A percentile compares a stretch with the other conserved stretches of the same genome.
phyloP scores from a whole-genome alignment of 2,329 filamentous ascomycete species.

The Geoglossum cookeanum region DNA sequence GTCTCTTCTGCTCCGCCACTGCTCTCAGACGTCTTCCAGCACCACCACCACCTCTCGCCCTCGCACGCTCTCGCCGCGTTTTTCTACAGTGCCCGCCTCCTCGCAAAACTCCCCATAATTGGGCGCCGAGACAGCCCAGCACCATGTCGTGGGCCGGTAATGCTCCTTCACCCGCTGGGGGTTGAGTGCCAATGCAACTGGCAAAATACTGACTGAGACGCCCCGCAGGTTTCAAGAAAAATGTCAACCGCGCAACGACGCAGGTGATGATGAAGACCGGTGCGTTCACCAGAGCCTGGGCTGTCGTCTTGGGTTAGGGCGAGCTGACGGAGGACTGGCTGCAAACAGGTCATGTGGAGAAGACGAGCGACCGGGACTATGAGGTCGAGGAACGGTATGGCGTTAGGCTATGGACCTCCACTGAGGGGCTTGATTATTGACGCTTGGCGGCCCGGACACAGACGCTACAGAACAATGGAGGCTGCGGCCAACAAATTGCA shows the following conservation, averaged over 20 bases:
- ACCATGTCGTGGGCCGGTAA: conserved; percentile 55
- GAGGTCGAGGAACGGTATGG: conserved; percentile 79
- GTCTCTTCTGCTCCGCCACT: neutral
- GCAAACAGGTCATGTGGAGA: conserved; percentile 69
- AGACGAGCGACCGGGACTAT: conserved; percentile 96
- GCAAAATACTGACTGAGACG: conserved; percentile 10
- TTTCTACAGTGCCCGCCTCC: neutral
- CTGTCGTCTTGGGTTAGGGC: neutral
- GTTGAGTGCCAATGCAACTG: neutral
- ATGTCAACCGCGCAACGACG: conserved; percentile 96
- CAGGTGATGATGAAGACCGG: conserved; percentile 99
- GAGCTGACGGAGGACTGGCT: neutral
- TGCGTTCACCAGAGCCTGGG: conserved; percentile 21
- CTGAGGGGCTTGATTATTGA: neutral
- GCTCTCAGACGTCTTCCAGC: neutral
- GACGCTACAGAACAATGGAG: conserved; percentile 95
- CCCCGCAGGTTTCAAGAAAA: conserved; percentile 63
- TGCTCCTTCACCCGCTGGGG: neutral
- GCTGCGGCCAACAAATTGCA: conserved; percentile 78
- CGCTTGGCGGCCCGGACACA: conserved; percentile 19
- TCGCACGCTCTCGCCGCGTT: neutral
- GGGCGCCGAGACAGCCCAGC: conserved; percentile 12
- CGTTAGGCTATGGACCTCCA: neutral
- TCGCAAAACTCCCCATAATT: neutral
- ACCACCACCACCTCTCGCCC: neutral